These are phyloP conservation scores for Phytophthora nicotianae DNA, from an alignment of 352 stramenopile species.

Conservation along the genomic window DNA sequence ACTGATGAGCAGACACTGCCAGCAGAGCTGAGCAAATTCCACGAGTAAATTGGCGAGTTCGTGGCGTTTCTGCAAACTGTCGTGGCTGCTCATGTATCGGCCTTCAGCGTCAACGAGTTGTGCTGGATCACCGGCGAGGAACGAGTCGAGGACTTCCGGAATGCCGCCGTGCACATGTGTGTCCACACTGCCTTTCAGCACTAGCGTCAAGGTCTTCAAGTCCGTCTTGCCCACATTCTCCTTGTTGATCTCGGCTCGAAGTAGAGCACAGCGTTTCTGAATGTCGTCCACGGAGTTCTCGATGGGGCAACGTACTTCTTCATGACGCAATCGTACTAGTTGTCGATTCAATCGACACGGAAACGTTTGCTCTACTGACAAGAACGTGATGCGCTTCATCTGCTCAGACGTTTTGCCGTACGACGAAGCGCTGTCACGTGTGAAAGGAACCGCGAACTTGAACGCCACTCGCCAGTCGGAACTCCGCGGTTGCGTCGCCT, in stretches of 20 bases:
- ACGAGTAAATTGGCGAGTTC: constrained; percentile 63
- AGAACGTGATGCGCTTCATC: constrained; percentile 68
- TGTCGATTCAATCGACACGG: constrained; percentile 60
- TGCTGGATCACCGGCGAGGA: constrained; percentile 36
- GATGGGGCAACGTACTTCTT: constrained; percentile 66
- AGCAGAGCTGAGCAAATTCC: constrained; percentile 64
- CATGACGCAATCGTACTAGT: constrained; percentile 37
- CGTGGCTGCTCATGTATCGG: constrained; percentile 32
- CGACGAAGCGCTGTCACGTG: constrained; percentile 30
- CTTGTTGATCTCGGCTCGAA: constrained; percentile 65
- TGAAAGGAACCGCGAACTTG: constrained; percentile 65
- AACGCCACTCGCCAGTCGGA: constrained; percentile 34
- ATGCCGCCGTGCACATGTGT: constrained; percentile 79
- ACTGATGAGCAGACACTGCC: constrained; percentile 61
- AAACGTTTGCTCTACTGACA: constrained; percentile 51
- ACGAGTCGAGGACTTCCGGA: constrained; percentile 74
- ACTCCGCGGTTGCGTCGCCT: constrained; percentile 16
- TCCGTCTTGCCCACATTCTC: constrained; percentile 51
- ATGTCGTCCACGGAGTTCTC: constrained; percentile 85
- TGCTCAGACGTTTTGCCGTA: constrained; percentile 75
- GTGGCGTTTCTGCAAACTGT: constrained; percentile 43
- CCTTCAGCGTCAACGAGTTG: constrained; percentile 44
- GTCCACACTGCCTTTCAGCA: constrained; percentile 84
- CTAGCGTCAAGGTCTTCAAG: constrained; percentile 75
- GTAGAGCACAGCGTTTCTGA: constrained; percentile 55